These are phyloP conservation scores for Aspergillus ustus DNA, from an alignment of 2,329 filamentous ascomycete genomes.

Conservation along the genomic window DNA sequence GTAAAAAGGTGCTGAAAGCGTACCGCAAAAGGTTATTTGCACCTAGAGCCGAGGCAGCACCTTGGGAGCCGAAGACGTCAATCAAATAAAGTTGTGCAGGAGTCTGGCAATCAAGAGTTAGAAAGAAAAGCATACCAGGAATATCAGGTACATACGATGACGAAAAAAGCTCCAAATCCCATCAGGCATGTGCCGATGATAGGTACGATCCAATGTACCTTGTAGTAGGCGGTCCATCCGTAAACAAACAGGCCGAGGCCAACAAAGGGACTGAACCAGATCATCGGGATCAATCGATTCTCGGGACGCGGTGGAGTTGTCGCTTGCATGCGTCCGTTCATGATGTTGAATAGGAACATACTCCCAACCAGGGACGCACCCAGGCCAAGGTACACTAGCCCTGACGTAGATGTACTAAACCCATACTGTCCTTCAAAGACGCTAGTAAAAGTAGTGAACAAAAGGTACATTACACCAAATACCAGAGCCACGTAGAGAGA, in stretches of 20 bases:
- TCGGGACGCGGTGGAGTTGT: slow-evolving; percentile 15
- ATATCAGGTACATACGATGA: slow-evolving; percentile 19
- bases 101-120: neutral
- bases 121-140: neutral
- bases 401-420: slow-evolving; percentile 50
- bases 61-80: slow-evolving; percentile 37
- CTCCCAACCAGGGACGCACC: slow-evolving; percentile 41
- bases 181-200: slow-evolving; percentile 31
- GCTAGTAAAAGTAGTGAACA: slow-evolving; percentile 59
- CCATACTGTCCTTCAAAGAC: slow-evolving; percentile 58
- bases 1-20: slow-evolving; percentile 55
- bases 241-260: slow-evolving; percentile 35
- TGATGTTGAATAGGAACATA: slow-evolving; percentile 14
- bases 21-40: slow-evolving; percentile 40
- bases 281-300: slow-evolving; percentile 24
- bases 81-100: slow-evolving; percentile 39
- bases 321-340: slow-evolving; percentile 15
- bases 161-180: slow-evolving; percentile 26
- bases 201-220: slow-evolving; percentile 38
- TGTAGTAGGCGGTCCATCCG: slow-evolving; percentile 33
- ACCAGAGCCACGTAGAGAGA: slow-evolving; percentile 60
- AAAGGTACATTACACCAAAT: slow-evolving; percentile 61
- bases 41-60: slow-evolving; percentile 57
- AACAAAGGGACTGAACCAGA: slow-evolving; percentile 18
- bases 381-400: slow-evolving; percentile 56